phyloP scores from a whole-genome alignment of 164 flowering plant species.

The Akebia trifoliata region DNA sequence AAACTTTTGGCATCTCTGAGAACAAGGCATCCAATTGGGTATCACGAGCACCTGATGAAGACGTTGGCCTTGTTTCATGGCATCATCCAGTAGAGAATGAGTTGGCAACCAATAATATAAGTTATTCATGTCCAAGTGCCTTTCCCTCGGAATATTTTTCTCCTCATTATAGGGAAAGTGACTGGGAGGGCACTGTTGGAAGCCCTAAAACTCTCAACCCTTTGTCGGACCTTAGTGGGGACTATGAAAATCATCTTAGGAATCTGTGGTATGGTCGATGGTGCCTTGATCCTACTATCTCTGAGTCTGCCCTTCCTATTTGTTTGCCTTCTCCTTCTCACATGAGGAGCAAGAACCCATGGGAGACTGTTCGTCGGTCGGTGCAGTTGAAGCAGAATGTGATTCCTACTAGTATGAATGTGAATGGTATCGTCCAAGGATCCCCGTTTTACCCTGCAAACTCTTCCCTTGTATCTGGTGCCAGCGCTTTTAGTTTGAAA shows the following conservation, averaged over 20 bases:
- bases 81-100: constrained; percentile 6
- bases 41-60: background rate
- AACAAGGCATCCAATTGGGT: background rate
- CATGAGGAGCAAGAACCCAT: constrained; percentile 6
- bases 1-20: background rate
- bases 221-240: constrained; percentile 44
- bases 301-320: constrained; percentile 12
- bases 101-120: constrained; percentile 1
- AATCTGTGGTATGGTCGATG: constrained; percentile 31
- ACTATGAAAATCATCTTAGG: constrained; percentile 34
- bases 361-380: constrained; percentile 30
- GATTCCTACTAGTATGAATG: constrained; percentile 18
- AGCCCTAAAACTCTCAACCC: constrained; percentile 20
- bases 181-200: constrained; percentile 6
- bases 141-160: constrained; percentile 9
- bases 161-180: constrained; percentile 11
- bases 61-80: background rate
- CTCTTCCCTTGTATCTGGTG: constrained; percentile 27
- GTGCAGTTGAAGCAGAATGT: constrained; percentile 25
- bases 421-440: constrained; percentile 36
- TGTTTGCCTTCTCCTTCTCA: constrained; percentile 12
- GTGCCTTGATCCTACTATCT: constrained; percentile 23
- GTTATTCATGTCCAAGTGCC: background rate
- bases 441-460: constrained; percentile 30
- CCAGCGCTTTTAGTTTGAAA: constrained; percentile 35